Evolutionary conservation across 2,329 filamentous ascomycete genomes (phyloP), one percentile per base, ranked within the genome.

Genomic region (Chrysosphaeria jannelii): DNA sequence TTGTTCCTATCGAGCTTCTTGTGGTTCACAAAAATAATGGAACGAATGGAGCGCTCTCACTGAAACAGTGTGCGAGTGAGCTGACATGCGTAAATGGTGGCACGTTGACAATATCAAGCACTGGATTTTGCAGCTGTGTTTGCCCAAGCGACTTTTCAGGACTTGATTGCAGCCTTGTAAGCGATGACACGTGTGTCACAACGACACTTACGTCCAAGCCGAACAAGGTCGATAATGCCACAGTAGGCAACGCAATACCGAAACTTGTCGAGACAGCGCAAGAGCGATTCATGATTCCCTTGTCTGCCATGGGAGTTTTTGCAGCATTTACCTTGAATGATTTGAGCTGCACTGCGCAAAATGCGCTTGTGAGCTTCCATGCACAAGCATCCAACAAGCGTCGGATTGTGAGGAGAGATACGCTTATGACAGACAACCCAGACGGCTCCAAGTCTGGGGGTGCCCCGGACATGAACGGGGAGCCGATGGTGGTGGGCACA

Each of bases 91-190:
- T 57, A 24, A 90, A 93, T 31, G 76, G 75, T 7, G 81, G 81
- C 14, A 64, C 66, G 10, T 78, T 66, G 26, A 57, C 81, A 10
- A 43, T 76, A 11, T 32, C 33, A 8, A 59, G 56, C 10, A 50
- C 60, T 27, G 57, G 60, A 4, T 48, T 56, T 11, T 93, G 81
- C 44, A 68, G 67, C 8, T 97, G 81, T 39, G 62, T 91, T 20
- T 97, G 81, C 43, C 63, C 68, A 12, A 78, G 85, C 35, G 76
- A 79, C 2, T 93, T 81, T 39, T 79, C 71, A 0, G 55, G 57
- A 9, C 43, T 45, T 12, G 48, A 54, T 28, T 63, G 58, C 36
- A 50, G 48, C 5, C 39, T 42, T 13, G 39, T 43, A 2, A 49
- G 48, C 23, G 40, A 48, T 1, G 41, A 47, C 19, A 56, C 55